A percentile compares a stretch with the other conserved stretches of the same genome.
Conservation (phyloP, 257 asterid genomes). For the Mitragyna speciosa region DNA sequence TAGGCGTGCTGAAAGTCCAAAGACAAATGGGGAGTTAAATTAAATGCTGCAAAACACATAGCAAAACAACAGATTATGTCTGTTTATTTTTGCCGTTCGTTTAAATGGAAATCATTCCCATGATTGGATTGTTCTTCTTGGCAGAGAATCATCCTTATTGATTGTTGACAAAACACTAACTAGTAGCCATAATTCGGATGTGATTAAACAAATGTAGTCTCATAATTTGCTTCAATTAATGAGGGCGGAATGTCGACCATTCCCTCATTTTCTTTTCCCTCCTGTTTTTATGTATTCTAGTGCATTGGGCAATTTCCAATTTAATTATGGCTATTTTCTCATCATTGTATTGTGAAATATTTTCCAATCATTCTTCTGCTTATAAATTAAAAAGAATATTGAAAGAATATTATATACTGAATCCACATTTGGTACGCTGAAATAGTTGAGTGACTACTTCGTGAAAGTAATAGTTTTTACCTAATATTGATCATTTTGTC, state of each 20-base stretch:
- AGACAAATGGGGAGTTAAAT: neutral
- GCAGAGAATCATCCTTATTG: slow-evolving; percentile 33
- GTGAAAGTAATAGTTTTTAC: neutral
- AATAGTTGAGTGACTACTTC: neutral
- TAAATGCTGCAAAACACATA: neutral
- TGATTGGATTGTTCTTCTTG: slow-evolving; percentile 35
- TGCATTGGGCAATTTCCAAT: neutral
- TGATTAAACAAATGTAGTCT: neutral
- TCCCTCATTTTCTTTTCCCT: neutral
- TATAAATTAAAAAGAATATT: neutral
- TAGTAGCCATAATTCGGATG: neutral
- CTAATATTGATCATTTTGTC: neutral
- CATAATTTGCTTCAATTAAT: neutral
- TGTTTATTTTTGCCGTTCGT: slow-evolving; percentile 4
- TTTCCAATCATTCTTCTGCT: neutral
- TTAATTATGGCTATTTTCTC: neutral
- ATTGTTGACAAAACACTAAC: neutral
- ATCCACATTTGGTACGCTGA: no score
- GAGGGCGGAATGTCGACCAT: slow-evolving; percentile 5
- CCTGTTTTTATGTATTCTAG: neutral
- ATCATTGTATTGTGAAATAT: neutral
- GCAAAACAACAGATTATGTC: neutral
- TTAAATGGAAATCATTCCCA: slow-evolving; percentile 36
- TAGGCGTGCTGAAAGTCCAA: neutral
- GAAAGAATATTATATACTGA: neutral